A percentile compares a stretch with the other conserved stretches of the same genome.
phyloP scores from a whole-genome alignment of 148 eudicot species.

The Diospyros kaki region DNA sequence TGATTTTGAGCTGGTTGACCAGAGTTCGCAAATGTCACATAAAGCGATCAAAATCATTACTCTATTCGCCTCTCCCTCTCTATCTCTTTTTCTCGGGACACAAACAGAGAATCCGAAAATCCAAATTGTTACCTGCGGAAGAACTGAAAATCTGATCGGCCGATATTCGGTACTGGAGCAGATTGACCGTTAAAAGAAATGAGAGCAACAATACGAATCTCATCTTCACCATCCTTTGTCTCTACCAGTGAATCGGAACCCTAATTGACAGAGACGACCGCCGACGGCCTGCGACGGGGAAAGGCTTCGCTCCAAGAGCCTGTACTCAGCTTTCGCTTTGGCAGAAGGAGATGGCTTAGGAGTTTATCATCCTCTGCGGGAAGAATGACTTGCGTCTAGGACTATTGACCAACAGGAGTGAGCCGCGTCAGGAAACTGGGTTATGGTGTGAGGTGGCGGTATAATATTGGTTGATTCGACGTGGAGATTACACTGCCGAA shows the following conservation, averaged over 20 bases:
- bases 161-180: constrained; percentile 25
- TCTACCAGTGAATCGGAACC: background rate
- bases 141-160: constrained; percentile 61
- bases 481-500: background rate
- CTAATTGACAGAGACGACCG: constrained; percentile 6
- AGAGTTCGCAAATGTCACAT: background rate
- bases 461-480: background rate
- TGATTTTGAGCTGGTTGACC: too few relatives aligned
- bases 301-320: background rate
- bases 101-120: background rate
- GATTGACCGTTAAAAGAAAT: constrained; percentile 18
- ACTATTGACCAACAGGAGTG: background rate
- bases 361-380: background rate
- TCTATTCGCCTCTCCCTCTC: background rate
- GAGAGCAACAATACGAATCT: constrained; percentile 13
- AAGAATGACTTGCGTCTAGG: background rate
- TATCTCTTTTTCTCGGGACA: background rate
- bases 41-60: background rate
- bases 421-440: background rate
- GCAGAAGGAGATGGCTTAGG: background rate
- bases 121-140: constrained; percentile 40
- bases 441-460: constrained; percentile 2
- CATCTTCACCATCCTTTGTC: constrained; percentile 18
- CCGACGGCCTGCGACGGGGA: background rate
- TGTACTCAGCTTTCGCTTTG: too few relatives aligned